phyloP scores from a whole-genome alignment of 805 yeast genomes.

The Sporopachydermia quercuum region DNA sequence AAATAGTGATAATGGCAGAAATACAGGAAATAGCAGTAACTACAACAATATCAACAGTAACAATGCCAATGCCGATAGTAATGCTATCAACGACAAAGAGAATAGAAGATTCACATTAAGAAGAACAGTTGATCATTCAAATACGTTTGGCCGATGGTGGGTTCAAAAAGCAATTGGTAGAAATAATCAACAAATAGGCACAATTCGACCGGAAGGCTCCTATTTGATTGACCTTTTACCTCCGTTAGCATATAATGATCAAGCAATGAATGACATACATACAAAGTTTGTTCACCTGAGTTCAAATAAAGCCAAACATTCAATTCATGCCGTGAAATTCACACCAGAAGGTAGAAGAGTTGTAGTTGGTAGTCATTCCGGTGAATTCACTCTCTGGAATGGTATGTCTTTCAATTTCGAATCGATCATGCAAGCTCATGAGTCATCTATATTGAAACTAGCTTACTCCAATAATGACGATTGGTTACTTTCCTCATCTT shows the following conservation, averaged over 20 bases:
- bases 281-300: conserved; percentile 82
- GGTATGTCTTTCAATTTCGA: conserved; percentile 92
- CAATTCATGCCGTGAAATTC: conserved; percentile 84
- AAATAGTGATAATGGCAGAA: too few relatives aligned
- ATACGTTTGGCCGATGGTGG: conserved; percentile 53
- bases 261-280: conserved; percentile 46
- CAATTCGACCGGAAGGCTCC: conserved; percentile 53
- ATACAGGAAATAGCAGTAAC: too few relatives aligned
- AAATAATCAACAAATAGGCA: conserved; percentile 29
- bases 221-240: conserved; percentile 47
- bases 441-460: conserved; percentile 66
- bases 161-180: conserved; percentile 29
- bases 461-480: conserved; percentile 82
- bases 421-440: conserved; percentile 98
- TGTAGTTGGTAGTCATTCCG: conserved; percentile 79
- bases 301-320: conserved; percentile 82
- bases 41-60: neutral
- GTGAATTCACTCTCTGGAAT: conserved; percentile 95
- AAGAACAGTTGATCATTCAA: conserved; percentile 67
- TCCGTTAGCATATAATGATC: conserved; percentile 38
- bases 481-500: conserved; percentile 91
- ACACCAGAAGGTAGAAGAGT: conserved; percentile 92
- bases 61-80: neutral
- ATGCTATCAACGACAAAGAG: conserved; percentile 13
- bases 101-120: conserved; percentile 41